phyloP scores from a whole-genome alignment of 208 protist genomes.

The Trypanosoma melophagium region DNA sequence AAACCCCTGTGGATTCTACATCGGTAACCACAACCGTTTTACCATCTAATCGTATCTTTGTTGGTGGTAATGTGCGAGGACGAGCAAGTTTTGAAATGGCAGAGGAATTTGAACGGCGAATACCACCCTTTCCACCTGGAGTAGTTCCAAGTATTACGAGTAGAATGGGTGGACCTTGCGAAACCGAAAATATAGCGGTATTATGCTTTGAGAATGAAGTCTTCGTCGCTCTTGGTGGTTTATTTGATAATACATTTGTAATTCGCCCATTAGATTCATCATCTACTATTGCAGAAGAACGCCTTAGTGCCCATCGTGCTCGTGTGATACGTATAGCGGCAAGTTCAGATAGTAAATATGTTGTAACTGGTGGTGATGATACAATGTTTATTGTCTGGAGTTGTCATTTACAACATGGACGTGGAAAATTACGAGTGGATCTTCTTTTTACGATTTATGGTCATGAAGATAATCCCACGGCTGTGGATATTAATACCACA shows the following conservation, averaged over 20 bases:
- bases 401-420: conserved; percentile 43
- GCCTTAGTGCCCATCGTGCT: conserved; percentile 72
- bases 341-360: conserved; percentile 69
- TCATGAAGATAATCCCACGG: conserved; percentile 83
- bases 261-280: conserved; percentile 53
- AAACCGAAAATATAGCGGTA: conserved; percentile 49
- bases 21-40: background rate
- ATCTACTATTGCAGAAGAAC: conserved; percentile 38
- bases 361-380: conserved; percentile 88
- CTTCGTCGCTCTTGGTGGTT: conserved; percentile 74
- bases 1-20: background rate
- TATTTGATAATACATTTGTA: conserved; percentile 82
- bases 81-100: conserved; percentile 58
- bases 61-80: conserved; percentile 10
- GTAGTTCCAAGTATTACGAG: conserved; percentile 43
- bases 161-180: conserved; percentile 55
- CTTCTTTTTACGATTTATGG: conserved; percentile 80
- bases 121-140: conserved; percentile 52
- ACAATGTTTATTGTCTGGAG: conserved; percentile 91
- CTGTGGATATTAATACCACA: conserved; percentile 62
- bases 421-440: conserved; percentile 44
- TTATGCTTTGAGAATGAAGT: conserved; percentile 63
- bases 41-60: conserved; percentile 28
- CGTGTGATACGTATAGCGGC: conserved; percentile 66
- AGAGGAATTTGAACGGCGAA: conserved; percentile 61